These are phyloP conservation scores for Rutstroemia sp. DNA, from an alignment of 2,329 filamentous ascomycete genomes.

Conservation along the genomic window DNA sequence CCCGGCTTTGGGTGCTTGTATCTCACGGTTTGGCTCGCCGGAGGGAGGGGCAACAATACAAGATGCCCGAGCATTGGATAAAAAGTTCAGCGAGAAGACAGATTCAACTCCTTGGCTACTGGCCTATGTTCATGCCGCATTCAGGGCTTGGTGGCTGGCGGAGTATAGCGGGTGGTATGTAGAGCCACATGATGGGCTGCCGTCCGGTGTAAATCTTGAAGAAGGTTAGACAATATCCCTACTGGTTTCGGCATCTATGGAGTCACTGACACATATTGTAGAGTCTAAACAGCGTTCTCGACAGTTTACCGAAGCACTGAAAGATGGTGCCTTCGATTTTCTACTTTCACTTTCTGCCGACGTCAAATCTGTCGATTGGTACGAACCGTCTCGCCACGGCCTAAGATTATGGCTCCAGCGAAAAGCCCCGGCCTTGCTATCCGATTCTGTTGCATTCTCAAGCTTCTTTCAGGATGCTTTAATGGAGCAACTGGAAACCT, in stretches of 20 bases:
- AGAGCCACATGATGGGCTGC: conserved; percentile 56
- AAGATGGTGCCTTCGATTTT: conserved; percentile 89
- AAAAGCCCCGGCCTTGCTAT: conserved; percentile 62
- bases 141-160: conserved; percentile 79
- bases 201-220: conserved; percentile 57
- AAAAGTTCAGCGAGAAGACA: conserved; percentile 55
- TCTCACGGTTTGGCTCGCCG: conserved; percentile 70
- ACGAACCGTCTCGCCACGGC: conserved; percentile 76
- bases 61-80: conserved; percentile 64
- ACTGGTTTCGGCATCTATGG: neutral
- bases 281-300: conserved; percentile 67
- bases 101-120: conserved; percentile 67
- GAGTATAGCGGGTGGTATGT: conserved; percentile 89
- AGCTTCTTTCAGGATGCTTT: conserved; percentile 64
- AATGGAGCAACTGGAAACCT: conserved; percentile 76
- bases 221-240: conserved; percentile 33
- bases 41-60: conserved; percentile 61
- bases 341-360: conserved; percentile 79
- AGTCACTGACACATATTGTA: conserved; percentile 20
- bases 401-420: conserved; percentile 77
- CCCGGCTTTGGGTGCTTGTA: conserved; percentile 69
- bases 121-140: conserved; percentile 68
- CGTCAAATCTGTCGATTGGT: conserved; percentile 73
- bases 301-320: conserved; percentile 67
- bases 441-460: conserved; percentile 63